phyloP scores from a whole-genome alignment of 441 rosid species.

The Erodium trifolium region DNA sequence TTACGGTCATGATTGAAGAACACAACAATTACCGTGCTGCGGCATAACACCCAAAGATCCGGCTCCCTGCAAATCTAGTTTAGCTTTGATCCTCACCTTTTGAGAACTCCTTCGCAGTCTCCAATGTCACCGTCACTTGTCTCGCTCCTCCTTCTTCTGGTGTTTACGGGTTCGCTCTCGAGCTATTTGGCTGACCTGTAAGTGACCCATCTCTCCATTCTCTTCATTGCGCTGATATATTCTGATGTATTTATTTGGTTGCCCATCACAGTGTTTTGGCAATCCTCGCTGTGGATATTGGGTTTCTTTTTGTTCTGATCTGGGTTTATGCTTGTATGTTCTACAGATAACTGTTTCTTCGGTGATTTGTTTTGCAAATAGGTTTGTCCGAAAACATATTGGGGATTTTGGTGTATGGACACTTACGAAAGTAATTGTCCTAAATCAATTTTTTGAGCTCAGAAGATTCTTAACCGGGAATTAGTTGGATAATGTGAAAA shows the following conservation, averaged over 20 bases:
- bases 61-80: not conserved
- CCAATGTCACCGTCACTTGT: conserved; percentile 35
- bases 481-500: not conserved
- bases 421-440: not conserved
- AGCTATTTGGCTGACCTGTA: conserved; percentile 43
- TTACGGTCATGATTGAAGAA: not conserved
- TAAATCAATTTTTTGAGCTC: not conserved
- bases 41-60: not conserved
- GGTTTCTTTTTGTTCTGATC: conserved; percentile 1
- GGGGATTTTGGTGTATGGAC: too few relatives aligned
- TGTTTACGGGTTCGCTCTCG: conserved; percentile 27
- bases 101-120: not conserved
- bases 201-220: conserved; percentile 11
- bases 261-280: not conserved
- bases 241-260: conserved; percentile 8
- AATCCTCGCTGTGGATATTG: not conserved
- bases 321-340: conserved; percentile 6
- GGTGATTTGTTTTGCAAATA: not conserved
- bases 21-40: not conserved
- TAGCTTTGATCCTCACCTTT: not conserved
- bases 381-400: not conserved
- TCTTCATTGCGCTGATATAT: conserved; percentile 1
- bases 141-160: conserved; percentile 28
- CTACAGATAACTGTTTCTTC: not conserved
- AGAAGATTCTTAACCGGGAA: not conserved